Base-by-base conservation (phyloP, 148 eudicot genomes). In the Polygonum aviculare region DNA sequence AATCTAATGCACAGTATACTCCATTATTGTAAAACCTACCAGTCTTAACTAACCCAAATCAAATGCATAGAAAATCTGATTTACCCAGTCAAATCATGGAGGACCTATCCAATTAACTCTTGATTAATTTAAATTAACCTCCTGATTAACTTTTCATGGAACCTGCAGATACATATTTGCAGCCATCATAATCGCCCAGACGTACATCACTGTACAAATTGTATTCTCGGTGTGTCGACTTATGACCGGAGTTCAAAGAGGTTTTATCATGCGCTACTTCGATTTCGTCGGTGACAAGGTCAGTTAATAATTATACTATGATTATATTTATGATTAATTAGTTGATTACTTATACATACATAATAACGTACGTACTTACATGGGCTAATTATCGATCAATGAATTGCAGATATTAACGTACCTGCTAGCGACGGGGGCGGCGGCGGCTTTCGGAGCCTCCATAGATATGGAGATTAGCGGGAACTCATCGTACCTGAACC, bases 271-370 rank as follows among this genome's bases (percentile, higher is more conserved):
- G 9, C 44, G 18, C 72, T 67, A 67, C 72, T 35, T 67, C 16
- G 72, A 67, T 67, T 67, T 67, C 72, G 0, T 67, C 7, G 72
- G 72, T 35, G 72, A 67, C 19, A 67, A 67, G 45, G 72, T 67
- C 8, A 15, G 41, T 7, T 40, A 40, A 26, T 26, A 26, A 26
- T 1, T 26, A 26, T 26, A 26, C 31, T 26, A 26, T 26, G 31
- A 26, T 26, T 26, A 26, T 26, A 26, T 26, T 50, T n/a, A n/a
- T n/a, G n/a, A n/a, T n/a, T 50, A 50, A 50, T 50, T 49, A 2
- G 52, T 10, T 49, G 12, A 49, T 49, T 49, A 49, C 11, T 49
- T 48, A 48, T 49, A 12, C 12, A 49, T 49, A 49, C 12, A 49
- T 49, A 49, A 49, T 48, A 48, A 26, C 8, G 55, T 50, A 16